These are phyloP conservation scores for Leccinum discolor DNA, from an alignment of 1,284 basidiomycete genomes.

Conservation along the genomic window DNA sequence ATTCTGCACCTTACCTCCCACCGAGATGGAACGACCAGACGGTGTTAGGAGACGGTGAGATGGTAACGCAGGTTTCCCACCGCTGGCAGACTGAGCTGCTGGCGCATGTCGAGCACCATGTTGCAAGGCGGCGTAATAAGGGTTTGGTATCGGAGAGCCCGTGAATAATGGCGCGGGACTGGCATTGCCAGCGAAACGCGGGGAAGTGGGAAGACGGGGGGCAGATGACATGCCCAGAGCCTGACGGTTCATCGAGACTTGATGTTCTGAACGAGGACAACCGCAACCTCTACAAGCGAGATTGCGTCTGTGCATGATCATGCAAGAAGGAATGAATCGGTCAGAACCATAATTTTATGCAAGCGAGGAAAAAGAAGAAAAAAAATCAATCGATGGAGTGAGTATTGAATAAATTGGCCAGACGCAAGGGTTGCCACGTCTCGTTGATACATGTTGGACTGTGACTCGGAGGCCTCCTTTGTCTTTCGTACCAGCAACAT, in stretches of 20 bases:
- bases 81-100: conserved; percentile 16
- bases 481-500: too few relatives aligned
- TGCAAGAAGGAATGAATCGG: conserved; percentile 44
- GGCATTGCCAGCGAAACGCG: conserved; percentile 39
- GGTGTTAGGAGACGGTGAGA: conserved; percentile 70
- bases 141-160: conserved; percentile 25
- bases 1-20: conserved; percentile 76
- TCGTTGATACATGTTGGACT: too few relatives aligned
- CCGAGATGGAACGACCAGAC: conserved; percentile 70
- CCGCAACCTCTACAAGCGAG: conserved; percentile 73
- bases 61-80: conserved; percentile 33
- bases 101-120: conserved; percentile 17
- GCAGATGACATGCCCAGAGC: conserved; percentile 25
- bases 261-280: conserved; percentile 49
- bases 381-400: conserved; percentile 5
- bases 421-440: too few relatives aligned
- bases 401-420: too few relatives aligned
- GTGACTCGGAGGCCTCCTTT: too few relatives aligned
- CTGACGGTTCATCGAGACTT: conserved; percentile 31
- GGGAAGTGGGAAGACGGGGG: conserved; percentile 39
- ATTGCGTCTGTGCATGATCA: conserved; percentile 64
- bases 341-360: conserved; percentile 34
- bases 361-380: conserved; percentile 31
- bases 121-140: conserved; percentile 18
- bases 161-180: conserved; percentile 13